Evolutionary conservation across 805 yeast species (phyloP).

Genomic region (Huiozyma sinensis): DNA sequence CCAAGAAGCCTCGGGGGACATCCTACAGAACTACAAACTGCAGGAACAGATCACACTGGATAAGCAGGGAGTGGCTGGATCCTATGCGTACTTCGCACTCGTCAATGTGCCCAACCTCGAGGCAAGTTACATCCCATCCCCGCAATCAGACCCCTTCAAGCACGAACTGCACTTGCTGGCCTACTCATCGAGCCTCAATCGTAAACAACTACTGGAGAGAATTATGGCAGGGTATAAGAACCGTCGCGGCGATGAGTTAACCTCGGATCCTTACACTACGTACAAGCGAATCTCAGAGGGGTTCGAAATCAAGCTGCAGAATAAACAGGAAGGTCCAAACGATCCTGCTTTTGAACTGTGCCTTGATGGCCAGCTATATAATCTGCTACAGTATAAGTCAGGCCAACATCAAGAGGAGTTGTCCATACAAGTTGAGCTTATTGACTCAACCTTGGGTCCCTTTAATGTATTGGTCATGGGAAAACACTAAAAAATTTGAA

Average conservation of each 20-base stretch:
- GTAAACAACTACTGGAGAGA: slow-evolving; percentile 6
- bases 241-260: slow-evolving; percentile 4
- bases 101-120: slow-evolving; percentile 24
- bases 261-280: too few species aligned
- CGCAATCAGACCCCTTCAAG: slow-evolving; percentile 17
- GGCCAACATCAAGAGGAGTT: too few species aligned
- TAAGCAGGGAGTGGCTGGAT: not conserved
- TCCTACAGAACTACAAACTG: slow-evolving; percentile 33
- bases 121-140: slow-evolving; percentile 22
- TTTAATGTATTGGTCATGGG: too few species aligned
- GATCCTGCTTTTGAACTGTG: slow-evolving; percentile 17
- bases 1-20: slow-evolving; percentile 50
- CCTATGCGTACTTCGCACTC: slow-evolving; percentile 21
- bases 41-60: slow-evolving; percentile 9
- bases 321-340: slow-evolving; percentile 2
- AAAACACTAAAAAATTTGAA: too few species aligned
- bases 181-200: slow-evolving; percentile 9
- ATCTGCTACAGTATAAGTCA: slow-evolving; percentile 5
- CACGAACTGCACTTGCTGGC: slow-evolving; percentile 19
- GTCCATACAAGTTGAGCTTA: too few species aligned
- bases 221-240: slow-evolving; percentile 23
- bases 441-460: too few species aligned
- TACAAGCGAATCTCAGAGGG: too few species aligned
- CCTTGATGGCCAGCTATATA: slow-evolving; percentile 23
- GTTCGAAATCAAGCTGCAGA: not conserved